phyloP scores from a whole-genome alignment of 2,329 filamentous ascomycete genomes.

The Hymenoscyphus occultus region DNA sequence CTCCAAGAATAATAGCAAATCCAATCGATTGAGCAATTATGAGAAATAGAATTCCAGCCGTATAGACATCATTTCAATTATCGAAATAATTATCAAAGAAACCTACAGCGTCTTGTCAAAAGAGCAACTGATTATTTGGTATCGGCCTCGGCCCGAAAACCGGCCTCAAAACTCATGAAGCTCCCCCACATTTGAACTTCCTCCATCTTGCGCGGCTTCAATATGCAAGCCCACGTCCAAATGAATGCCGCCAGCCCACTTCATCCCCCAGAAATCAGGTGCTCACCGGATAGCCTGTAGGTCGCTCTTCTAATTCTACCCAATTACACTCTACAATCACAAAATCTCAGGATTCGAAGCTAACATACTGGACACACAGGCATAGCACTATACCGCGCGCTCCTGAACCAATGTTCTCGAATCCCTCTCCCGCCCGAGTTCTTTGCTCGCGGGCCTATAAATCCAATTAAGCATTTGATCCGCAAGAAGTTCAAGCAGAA shows the following conservation, averaged over 20 bases:
- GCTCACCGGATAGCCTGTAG: constrained; percentile 52
- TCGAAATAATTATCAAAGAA: too few relatives aligned
- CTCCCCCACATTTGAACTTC: background rate
- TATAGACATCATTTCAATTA: too few relatives aligned
- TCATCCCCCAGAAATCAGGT: constrained; percentile 44
- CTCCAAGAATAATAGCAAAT: background rate
- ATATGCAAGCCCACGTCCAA: constrained; percentile 12
- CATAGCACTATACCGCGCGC: constrained; percentile 69
- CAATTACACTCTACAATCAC: background rate
- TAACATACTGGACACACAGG: constrained; percentile 40
- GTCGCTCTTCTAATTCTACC: constrained; percentile 8
- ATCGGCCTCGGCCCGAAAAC: background rate
- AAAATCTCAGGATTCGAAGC: background rate
- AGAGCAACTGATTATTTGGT: background rate
- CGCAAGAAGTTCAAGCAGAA: constrained; percentile 62
- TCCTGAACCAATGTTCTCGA: constrained; percentile 56
- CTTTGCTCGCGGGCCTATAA: constrained; percentile 30
- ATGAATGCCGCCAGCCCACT: constrained; percentile 45
- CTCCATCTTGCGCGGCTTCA: background rate
- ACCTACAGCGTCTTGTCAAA: too few relatives aligned
- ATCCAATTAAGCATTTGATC: constrained; percentile 55
- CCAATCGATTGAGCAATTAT: background rate
- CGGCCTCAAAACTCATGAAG: background rate
- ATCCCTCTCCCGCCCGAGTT: constrained; percentile 53
- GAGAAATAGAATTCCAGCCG: background rate